Evolutionary conservation across 75 land plant species (phyloP).

Genomic region (Larix kaempferi): DNA sequence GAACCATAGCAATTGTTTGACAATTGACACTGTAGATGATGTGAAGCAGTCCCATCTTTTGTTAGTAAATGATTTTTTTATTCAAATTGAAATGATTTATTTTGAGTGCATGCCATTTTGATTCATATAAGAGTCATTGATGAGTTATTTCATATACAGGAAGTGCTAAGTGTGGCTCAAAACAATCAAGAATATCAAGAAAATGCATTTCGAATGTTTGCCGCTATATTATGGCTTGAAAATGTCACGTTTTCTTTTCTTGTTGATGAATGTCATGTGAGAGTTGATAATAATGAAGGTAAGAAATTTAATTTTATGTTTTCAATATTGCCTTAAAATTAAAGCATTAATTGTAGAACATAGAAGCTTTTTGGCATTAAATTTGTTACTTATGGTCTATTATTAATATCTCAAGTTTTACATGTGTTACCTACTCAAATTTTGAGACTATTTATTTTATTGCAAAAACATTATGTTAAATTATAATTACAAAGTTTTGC

Average conservation of each 20-base stretch:
- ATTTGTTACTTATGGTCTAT: too few species aligned
- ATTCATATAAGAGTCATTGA: constrained; percentile 1
- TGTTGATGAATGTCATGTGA: constrained; percentile 41
- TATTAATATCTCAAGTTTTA: too few species aligned
- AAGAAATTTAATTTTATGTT: background rate
- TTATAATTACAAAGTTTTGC: too few species aligned
- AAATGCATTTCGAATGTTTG: constrained; percentile 37
- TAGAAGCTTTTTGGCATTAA: too few species aligned
- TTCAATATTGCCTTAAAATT: background rate
- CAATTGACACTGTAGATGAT: constrained; percentile 86
- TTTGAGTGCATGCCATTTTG: background rate
- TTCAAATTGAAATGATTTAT: background rate
- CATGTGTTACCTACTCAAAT: too few species aligned
- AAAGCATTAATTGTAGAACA: background rate
- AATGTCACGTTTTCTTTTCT: constrained; percentile 30
- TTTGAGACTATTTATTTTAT: too few species aligned
- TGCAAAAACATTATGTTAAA: too few species aligned
- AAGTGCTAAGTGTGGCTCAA: constrained; percentile 43
- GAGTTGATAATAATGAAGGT: constrained; percentile 46
- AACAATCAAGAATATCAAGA: constrained; percentile 49
- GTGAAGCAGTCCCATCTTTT: constrained; percentile 64
- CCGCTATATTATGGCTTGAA: constrained; percentile 55
- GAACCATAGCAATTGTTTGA: constrained; percentile 72
- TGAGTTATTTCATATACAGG: constrained; percentile 16
- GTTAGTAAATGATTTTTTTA: constrained; percentile 37